Evolutionary conservation across 768 basidiomycete genomes (phyloP), one percentile per base, ranked within the genome.

Genomic region (Auricularia auricula-judae): DNA sequence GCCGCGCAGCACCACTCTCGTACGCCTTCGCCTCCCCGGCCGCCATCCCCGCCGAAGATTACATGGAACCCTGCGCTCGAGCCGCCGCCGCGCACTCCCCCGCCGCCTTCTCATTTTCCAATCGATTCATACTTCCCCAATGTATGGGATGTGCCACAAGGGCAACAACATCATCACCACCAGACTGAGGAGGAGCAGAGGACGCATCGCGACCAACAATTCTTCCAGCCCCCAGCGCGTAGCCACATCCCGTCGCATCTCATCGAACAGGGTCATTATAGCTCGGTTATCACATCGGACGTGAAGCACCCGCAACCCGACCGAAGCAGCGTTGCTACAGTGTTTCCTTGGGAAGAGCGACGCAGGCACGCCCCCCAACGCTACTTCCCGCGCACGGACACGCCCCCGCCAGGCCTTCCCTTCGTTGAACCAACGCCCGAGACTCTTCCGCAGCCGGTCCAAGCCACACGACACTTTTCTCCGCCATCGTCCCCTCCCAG

Each of bases 341-440:
- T 97, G 39, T 98, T 99, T 74, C 94, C 96, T n/a, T 99, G 96
- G 96, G 96, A 99, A 72, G 82, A 86, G 65, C 82, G 83, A 69
- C 86, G 83, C 12, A 84, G 88, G 36, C 81, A 78, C 60, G 68
- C 80, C 67, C 91, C 90, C 14, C 80, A 79, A 34, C 87, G 91
- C 63, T 82, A 88, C 36, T 92, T 92, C 70, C 92, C 90, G 35
- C 76, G 74, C n/a, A 76, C 81, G 36, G 86, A 87, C 60, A 77
- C 80, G 59, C 85, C 82, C 33, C 78, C 80, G 1, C 81, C 83
- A 10, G 73, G 74, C 11, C 42, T n/a, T 16, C 62, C 5, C 61
- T 65, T 35, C 43, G 61, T 66, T 11, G 67, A 65, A 16, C 36
- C 35, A 14, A 43, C 66, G 47, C 60, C 65, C 11, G 39, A 68